Conservation (phyloP, 2,329 filamentous ascomycete genomes). For the Cadophora sp. region DNA sequence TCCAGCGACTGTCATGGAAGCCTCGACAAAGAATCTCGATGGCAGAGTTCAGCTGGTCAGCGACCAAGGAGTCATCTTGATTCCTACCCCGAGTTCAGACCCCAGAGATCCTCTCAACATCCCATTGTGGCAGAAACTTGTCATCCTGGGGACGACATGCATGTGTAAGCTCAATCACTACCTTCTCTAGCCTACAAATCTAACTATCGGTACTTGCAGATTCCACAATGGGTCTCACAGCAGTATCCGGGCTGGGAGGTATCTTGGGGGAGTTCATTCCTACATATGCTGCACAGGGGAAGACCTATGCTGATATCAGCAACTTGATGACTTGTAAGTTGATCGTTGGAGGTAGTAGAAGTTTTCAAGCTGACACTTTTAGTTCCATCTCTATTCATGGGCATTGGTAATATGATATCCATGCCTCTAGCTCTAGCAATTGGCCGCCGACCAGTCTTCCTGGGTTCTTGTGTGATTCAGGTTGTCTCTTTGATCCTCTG, state of each 20-base stretch:
- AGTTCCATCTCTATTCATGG: constrained; percentile 50
- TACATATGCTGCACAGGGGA: constrained; percentile 43
- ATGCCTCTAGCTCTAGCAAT: constrained; percentile 49
- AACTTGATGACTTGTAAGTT: constrained; percentile 38
- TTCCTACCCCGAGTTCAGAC: constrained; percentile 23
- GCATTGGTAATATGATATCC: constrained; percentile 48
- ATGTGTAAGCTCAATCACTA: constrained; percentile 41
- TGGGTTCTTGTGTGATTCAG: constrained; percentile 44
- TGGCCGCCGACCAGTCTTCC: constrained; percentile 48
- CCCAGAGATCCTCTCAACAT: constrained; percentile 41
- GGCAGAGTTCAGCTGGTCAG: constrained; percentile 4
- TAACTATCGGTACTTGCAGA: background rate
- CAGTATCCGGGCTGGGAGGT: constrained; percentile 55
- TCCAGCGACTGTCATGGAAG: background rate
- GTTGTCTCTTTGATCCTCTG: constrained; percentile 47
- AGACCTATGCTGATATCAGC: constrained; percentile 40
- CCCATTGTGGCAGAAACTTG: constrained; percentile 37
- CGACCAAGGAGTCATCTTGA: constrained; percentile 15
- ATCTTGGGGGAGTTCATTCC: constrained; percentile 47
- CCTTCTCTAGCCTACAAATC: background rate
- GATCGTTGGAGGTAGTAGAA: background rate
- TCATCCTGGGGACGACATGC: constrained; percentile 40
- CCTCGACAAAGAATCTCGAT: background rate
- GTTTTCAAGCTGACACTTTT: constrained; percentile 35
- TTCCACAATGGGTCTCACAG: constrained; percentile 35